A percentile compares a stretch with the other conserved stretches of the same genome.
phyloP scores from a whole-genome alignment of 805 yeast genomes.

The Lachancea lanzarotensis region DNA sequence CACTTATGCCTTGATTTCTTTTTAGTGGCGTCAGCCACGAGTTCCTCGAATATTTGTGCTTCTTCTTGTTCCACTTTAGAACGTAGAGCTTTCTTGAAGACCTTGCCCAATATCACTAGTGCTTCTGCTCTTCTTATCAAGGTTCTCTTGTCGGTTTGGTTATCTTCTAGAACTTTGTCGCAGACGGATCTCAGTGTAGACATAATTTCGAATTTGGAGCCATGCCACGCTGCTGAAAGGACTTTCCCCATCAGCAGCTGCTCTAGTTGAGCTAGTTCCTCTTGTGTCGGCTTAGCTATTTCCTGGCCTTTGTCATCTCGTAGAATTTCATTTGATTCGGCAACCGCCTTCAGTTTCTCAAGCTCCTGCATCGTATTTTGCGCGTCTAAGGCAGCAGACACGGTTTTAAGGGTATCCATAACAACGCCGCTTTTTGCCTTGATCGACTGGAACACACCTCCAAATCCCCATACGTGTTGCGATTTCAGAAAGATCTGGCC shows the following conservation, averaged over 20 bases:
- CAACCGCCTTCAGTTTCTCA: constrained; percentile 56
- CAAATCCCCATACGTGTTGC: constrained; percentile 56
- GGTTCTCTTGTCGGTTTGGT: constrained; percentile 40
- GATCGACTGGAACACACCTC: constrained; percentile 66
- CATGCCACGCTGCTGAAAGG: constrained; percentile 79
- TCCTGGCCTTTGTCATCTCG: constrained; percentile 46
- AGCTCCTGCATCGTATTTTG: constrained; percentile 71
- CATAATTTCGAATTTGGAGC: constrained; percentile 72
- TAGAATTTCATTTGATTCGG: constrained; percentile 34
- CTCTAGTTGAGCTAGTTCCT: constrained; percentile 64
- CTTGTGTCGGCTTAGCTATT: constrained; percentile 52
- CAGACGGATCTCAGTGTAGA: constrained; percentile 67
- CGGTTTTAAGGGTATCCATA: constrained; percentile 63
- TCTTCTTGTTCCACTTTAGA: constrained; percentile 67
- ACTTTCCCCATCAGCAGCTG: constrained; percentile 73
- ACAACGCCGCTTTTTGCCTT: constrained; percentile 71
- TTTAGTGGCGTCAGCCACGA: constrained; percentile 48
- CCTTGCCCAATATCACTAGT: constrained; percentile 53
- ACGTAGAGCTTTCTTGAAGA: constrained; percentile 53
- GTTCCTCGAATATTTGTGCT: constrained; percentile 69
- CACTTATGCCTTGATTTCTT: constrained; percentile 29
- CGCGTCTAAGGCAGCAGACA: constrained; percentile 70
- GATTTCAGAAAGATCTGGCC: constrained; percentile 59
- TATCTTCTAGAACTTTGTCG: constrained; percentile 56
- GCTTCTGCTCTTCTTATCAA: constrained; percentile 58